Percentiles rank a stretch among this genome's conserved stretches.
Conservation (phyloP, 331 rosid species). For the Quercus lobata region DNA sequence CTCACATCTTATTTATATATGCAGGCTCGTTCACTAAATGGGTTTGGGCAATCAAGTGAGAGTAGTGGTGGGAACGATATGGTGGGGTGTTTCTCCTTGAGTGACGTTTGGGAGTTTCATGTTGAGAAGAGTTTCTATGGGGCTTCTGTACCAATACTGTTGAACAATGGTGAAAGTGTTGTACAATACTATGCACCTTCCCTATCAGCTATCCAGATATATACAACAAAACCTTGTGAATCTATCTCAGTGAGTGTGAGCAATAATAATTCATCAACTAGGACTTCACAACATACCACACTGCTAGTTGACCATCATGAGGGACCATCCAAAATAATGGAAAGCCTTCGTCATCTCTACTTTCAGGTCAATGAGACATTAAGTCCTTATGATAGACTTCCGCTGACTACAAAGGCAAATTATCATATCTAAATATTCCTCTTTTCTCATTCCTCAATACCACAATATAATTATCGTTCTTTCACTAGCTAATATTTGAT, state of each 20-base stretch:
- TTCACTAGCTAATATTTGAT: not conserved
- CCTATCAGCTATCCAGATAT: slow-evolving; percentile 26
- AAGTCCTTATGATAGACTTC: slow-evolving; percentile 19
- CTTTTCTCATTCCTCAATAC: not conserved
- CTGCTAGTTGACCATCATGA: not conserved
- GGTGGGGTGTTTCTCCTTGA: slow-evolving; percentile 5
- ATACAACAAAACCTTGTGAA: not conserved
- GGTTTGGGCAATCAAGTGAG: not conserved
- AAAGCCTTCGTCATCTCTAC: slow-evolving; percentile 8
- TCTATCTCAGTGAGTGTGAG: slow-evolving; percentile 1
- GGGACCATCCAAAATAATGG: not conserved
- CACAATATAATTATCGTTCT: not conserved
- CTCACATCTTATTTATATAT: not conserved
- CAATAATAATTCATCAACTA: not conserved
- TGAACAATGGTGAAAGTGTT: slow-evolving; percentile 13
- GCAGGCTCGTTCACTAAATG: not conserved
- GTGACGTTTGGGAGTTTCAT: slow-evolving; percentile 1
- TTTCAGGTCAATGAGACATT: slow-evolving; percentile 21
- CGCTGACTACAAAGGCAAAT: slow-evolving; percentile 11
- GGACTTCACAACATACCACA: slow-evolving; percentile 4
- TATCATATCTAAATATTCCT: not conserved
- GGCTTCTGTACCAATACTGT: slow-evolving; percentile 18
- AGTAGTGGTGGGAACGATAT: not conserved
- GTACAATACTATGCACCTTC: slow-evolving; percentile 23
- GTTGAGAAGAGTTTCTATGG: slow-evolving; percentile 12